These are phyloP conservation scores for Apiospora kogelbergensis DNA, from an alignment of 2,329 filamentous ascomycete species.

Conservation along the genomic window DNA sequence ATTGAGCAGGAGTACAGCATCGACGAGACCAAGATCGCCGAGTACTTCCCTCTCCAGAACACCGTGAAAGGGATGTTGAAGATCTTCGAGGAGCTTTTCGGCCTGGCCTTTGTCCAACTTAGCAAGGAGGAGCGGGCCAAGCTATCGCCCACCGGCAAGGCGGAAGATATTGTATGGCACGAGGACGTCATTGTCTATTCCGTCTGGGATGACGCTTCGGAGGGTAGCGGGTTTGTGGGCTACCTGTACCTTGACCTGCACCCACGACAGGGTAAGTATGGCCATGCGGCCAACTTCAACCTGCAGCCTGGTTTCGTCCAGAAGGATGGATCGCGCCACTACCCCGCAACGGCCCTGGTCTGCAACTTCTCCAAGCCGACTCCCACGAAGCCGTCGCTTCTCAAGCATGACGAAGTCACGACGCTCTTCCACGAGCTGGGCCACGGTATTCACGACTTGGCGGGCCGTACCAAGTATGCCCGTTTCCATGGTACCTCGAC, in stretches of 20 bases:
- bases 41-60: constrained; percentile 78
- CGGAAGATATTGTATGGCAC: constrained; percentile 76
- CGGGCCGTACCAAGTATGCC: constrained; percentile 61
- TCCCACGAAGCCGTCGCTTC: constrained; percentile 70
- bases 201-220: constrained; percentile 75
- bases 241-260: constrained; percentile 83
- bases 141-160: constrained; percentile 66
- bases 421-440: constrained; percentile 80
- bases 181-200: constrained; percentile 80
- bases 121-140: constrained; percentile 62
- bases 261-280: constrained; percentile 79
- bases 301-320: constrained; percentile 70
- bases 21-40: constrained; percentile 76
- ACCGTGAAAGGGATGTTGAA: constrained; percentile 77
- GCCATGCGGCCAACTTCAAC: constrained; percentile 83
- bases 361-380: constrained; percentile 87
- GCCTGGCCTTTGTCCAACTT: constrained; percentile 75
- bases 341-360: constrained; percentile 76
- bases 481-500: constrained; percentile 69
- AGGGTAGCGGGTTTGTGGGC: constrained; percentile 72
- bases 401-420: constrained; percentile 82
- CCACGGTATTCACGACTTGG: constrained; percentile 69
- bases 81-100: constrained; percentile 83
- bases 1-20: constrained; percentile 79
- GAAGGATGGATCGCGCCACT: constrained; percentile 67